Base-by-base conservation (phyloP, 345 rosid species). In the Eucalyptus cloeziana region DNA sequence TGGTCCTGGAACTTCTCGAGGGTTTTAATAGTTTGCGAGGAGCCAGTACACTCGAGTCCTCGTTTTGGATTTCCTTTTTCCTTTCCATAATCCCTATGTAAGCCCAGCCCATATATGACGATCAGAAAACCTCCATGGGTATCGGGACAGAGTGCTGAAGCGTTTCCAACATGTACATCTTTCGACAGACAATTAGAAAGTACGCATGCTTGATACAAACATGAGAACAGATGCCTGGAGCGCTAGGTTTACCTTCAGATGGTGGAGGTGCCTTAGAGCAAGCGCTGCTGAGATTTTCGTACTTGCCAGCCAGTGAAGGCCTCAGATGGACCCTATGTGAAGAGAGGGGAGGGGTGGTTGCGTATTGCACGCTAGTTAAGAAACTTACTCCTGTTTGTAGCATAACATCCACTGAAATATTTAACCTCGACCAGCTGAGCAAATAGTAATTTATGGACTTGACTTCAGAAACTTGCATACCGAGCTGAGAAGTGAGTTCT, bases 361-460 rank as follows among this genome's bases (percentile, higher is more conserved):
- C 92, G n/a, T 95, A 92, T 7, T n/a, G 96, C 99, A 87, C 97
- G 89, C 93, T 90, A 43, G 92, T 92, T 90, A 99, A 93, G 91
- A 96, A 98, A 90, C 97, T 90, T 86, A 94, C 91, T 89, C 99
- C 98, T 13, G 94, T 92, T 86, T 94, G 96, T 58, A 98, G 99
- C 81, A 95, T 94, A 54, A 97, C 93, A 93, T 97, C 97, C 97
- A 97, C 95, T 44, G 98, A 94, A 88, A 98, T 95, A 93, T 96
- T 98, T 93, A 96, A 93, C 89, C 94, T 92, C 58, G 97, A 94
- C 88, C 94, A 91, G 92, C 93, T 94, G 90, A 93, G 92, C 58
- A 96, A 67, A 92, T 95, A 96, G 91, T 97, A 97, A 93, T 97
- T 94, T 81, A 94, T 96, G 88, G 96, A 90, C 93, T 95, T 95